Percentiles rank a stretch among this genome's conserved stretches.
Conservation (phyloP, 768 basidiomycete genomes). For the Coprinellus micaceus region DNA sequence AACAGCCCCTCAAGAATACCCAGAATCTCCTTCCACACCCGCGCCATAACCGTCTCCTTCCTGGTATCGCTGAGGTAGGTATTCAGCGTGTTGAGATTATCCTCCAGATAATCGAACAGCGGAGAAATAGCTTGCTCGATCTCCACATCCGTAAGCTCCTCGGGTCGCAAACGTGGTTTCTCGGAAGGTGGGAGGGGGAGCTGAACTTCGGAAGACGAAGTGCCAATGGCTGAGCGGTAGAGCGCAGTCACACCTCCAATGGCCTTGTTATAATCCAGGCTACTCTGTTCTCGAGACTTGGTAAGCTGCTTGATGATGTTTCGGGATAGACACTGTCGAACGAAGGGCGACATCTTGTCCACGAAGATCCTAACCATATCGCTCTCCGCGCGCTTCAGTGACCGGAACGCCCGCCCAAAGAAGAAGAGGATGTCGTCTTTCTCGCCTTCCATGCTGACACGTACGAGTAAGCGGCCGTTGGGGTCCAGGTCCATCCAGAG, state of each 20-base stretch:
- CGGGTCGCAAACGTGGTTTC: constrained; percentile 73
- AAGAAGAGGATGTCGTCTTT: constrained; percentile 97
- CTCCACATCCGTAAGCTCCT: constrained; percentile 87
- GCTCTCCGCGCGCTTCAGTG: constrained; percentile 85
- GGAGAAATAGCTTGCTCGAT: constrained; percentile 90
- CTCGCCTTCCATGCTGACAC: constrained; percentile 98
- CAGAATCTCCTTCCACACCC: constrained; percentile 95
- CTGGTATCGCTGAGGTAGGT: constrained; percentile 80
- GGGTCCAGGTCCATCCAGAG: constrained; percentile 89
- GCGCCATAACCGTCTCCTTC: constrained; percentile 88
- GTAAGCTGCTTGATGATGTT: constrained; percentile 72
- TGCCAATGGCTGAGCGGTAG: constrained; percentile 73
- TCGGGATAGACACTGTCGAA: constrained; percentile 82
- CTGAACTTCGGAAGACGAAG: constrained; percentile 65
- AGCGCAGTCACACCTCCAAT: constrained; percentile 78
- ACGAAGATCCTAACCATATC: constrained; percentile 97
- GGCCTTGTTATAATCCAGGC: constrained; percentile 87
- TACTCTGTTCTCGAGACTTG: constrained; percentile 46
- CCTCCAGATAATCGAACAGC: constrained; percentile 94
- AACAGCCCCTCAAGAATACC: constrained; percentile 81
- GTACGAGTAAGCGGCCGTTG: constrained; percentile 76
- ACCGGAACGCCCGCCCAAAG: constrained; percentile 94
- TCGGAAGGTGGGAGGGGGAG: constrained; percentile 72
- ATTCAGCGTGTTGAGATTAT: constrained; percentile 87
- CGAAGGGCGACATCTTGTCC: constrained; percentile 98